These are phyloP conservation scores for Colletotrichum lini DNA, from an alignment of 2,329 filamentous ascomycete genomes.

Conservation along the genomic window DNA sequence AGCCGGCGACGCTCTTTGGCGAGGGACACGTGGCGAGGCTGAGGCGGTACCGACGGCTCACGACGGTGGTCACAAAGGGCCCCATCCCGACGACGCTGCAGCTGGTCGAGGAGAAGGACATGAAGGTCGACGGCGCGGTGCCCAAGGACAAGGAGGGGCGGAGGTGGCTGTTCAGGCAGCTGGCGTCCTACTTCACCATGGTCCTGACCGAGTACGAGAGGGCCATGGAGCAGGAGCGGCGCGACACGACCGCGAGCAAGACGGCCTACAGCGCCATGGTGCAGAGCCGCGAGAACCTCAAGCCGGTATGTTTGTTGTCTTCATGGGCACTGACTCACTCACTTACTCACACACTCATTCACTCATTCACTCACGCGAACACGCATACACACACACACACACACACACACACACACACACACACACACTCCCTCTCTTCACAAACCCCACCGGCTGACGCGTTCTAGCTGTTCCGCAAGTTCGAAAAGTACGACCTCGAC, in stretches of 20 bases:
- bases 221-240: constrained; percentile 77
- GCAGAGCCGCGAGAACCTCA: constrained; percentile 89
- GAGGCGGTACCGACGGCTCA: constrained; percentile 78
- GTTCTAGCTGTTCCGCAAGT: constrained; percentile 81
- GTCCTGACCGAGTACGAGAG: constrained; percentile 89
- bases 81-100: constrained; percentile 90
- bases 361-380: too few species aligned
- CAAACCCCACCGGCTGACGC: neutral
- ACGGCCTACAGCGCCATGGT: constrained; percentile 88
- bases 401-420: too few species aligned
- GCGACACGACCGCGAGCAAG: constrained; percentile 82
- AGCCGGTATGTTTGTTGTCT: constrained; percentile 67
- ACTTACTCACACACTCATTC: too few species aligned
- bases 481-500: constrained; percentile 86
- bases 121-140: constrained; percentile 81
- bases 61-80: constrained; percentile 74
- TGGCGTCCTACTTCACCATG: constrained; percentile 97
- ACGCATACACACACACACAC: too few species aligned
- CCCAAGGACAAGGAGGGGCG: constrained; percentile 75
- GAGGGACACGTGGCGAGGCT: constrained; percentile 81
- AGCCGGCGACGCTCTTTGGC: constrained; percentile 85
- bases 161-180: constrained; percentile 84
- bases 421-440: too few species aligned
- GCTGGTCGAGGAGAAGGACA: constrained; percentile 86
- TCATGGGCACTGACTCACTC: too few species aligned